These are phyloP conservation scores for Cercophora newfieldiana DNA, from an alignment of 495 filamentous ascomycete genomes.

Conservation along the genomic window DNA sequence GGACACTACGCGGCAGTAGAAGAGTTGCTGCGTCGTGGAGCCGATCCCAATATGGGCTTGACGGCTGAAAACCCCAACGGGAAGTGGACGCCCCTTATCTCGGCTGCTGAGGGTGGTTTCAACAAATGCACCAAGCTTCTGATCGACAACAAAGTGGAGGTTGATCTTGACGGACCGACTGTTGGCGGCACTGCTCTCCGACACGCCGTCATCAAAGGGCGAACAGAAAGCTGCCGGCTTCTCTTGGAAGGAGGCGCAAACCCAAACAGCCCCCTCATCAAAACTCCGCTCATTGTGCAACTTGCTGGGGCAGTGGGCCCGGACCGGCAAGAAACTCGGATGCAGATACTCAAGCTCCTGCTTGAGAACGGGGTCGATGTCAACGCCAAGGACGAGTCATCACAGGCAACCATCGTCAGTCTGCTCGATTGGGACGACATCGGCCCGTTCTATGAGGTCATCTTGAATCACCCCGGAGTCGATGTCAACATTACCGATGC, in stretches of 20 bases:
- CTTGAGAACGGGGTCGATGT: not conserved
- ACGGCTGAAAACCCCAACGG: slow-evolving; percentile 1
- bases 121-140: slow-evolving; percentile 6
- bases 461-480: slow-evolving; percentile 1
- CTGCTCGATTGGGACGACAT: slow-evolving; percentile 8
- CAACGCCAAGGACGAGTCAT: slow-evolving; percentile 3
- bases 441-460: slow-evolving; percentile 3
- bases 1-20: slow-evolving; percentile 3
- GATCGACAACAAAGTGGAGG: not conserved
- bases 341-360: slow-evolving; percentile 7
- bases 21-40: not conserved
- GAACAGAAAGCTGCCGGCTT: slow-evolving; percentile 1
- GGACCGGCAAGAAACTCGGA: slow-evolving; percentile 4
- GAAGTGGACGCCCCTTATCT: slow-evolving; percentile 3
- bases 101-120: slow-evolving; percentile 5
- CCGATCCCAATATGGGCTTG: slow-evolving; percentile 9
- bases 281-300: slow-evolving; percentile 5
- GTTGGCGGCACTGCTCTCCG: not conserved
- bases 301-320: not conserved
- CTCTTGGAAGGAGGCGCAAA: slow-evolving; percentile 10
- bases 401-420: slow-evolving; percentile 1
- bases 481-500: slow-evolving; percentile 3
- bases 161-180: not conserved
- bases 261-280: slow-evolving; percentile 11
- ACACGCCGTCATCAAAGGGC: slow-evolving; percentile 13